Evolutionary conservation across 1,139 yeast genomes (phyloP), one percentile per base, ranked within the genome.

Genomic region (Saccharomyces hybrid): DNA sequence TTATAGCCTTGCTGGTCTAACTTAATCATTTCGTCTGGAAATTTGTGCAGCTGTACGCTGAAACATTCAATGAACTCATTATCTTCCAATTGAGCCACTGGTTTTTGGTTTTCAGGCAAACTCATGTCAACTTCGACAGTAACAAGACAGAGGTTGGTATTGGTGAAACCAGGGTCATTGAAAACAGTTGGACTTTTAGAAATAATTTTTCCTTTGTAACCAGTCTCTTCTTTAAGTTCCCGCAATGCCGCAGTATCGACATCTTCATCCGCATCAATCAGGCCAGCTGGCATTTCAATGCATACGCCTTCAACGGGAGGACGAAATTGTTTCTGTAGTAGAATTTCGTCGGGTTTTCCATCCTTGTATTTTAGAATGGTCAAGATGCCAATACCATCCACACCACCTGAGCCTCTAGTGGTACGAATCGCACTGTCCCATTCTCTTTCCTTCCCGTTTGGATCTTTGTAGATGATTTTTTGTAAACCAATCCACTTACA

Each of bases 151-250:
- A 89, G 78, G 65, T 87, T 91, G 31, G 98, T 95, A 70, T 91
- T 90, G 61, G 96, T 86, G 66, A 93, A 84, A 0, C 99, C 97
- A 1, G 99, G 98, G 69, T 93, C 99, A 63, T 88, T 87, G 72
- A 75, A 91, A 66, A 88, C 78, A 23, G 79, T 69, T 3, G 84
- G 81, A 6, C 88, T 77, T 56, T 73, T 74, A 8, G 76, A 73
- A 14, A 76, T 64, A 55, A 80, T 66, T 32, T 81, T 80, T 26
- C 78, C 82, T 51, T 83, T 74, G 66, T 87, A 91, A 0, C 99
- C 99, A 0, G 98, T 91, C 68, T 93, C 99, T 70, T 93, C 99
- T 53, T 78, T 77, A 59, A 93, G 74, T 70, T 93, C 99, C 57
- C 99, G 78, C 54, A 84, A 77, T 0, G 98, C 98, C 34, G 97